phyloP scores from a whole-genome alignment of 75 land plant species.

The Cupressus sempervirens region DNA sequence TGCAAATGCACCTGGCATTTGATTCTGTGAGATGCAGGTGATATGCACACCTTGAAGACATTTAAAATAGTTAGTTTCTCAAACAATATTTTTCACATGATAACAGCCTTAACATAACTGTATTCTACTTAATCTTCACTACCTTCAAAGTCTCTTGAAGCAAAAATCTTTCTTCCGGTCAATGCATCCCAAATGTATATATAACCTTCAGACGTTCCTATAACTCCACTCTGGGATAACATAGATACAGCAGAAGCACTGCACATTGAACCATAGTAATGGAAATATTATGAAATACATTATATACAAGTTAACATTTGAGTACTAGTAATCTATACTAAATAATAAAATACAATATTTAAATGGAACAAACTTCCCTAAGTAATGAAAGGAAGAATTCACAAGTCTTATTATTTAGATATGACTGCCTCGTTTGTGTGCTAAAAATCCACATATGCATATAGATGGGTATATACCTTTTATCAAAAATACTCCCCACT shows the following conservation, averaged over 20 bases:
- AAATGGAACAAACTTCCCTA: neutral
- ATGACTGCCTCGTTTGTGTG: neutral
- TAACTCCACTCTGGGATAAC: conserved; percentile 40
- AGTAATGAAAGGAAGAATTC: neutral
- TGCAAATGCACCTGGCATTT: conserved; percentile 25
- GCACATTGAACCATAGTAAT: conserved; percentile 9
- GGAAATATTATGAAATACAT: neutral
- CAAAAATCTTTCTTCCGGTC: conserved; percentile 36
- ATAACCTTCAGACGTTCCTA: conserved; percentile 48
- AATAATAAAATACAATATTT: neutral
- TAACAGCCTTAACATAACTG: neutral
- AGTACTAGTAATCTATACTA: too few species aligned
- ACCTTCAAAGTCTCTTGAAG: conserved; percentile 34
- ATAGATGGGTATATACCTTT: conserved; percentile 25
- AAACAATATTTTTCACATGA: neutral
- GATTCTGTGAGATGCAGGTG: conserved; percentile 37
- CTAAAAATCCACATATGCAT: neutral
- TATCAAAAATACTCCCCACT: conserved; percentile 33
- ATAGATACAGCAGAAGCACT: conserved; percentile 43
- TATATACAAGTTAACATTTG: neutral
- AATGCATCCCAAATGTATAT: conserved; percentile 50
- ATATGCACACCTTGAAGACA: conserved; percentile 27
- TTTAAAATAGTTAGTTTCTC: neutral
- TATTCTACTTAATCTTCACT: neutral
- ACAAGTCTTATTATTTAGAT: neutral